Evolutionary conservation across 2,329 filamentous ascomycete genomes (phyloP).

Genomic region (Fusarium begoniae): DNA sequence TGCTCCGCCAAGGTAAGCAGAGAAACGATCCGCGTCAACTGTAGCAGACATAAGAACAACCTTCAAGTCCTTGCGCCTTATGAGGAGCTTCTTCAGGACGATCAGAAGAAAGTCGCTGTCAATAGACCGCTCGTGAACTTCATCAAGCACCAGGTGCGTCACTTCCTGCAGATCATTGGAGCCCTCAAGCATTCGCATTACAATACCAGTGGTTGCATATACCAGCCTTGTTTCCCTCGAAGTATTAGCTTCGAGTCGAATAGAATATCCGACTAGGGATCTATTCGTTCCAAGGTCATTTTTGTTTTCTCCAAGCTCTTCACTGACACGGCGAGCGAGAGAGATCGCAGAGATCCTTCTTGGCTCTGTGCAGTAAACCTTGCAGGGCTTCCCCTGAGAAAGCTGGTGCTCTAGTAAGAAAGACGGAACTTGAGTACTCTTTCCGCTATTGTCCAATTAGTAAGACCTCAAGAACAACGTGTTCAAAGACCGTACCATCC

Average conservation of each 20-base stretch:
- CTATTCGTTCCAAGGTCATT: conserved; percentile 82
- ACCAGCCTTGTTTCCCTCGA: conserved; percentile 84
- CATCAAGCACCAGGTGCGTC: conserved; percentile 94
- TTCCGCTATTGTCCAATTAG: conserved; percentile 66
- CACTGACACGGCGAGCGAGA: conserved; percentile 88
- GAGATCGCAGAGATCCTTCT: conserved; percentile 96
- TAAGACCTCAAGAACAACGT: background rate
- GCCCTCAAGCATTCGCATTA: conserved; percentile 97
- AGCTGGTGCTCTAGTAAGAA: conserved; percentile 93
- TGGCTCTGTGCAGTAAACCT: conserved; percentile 95
- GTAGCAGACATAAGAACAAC: conserved; percentile 98
- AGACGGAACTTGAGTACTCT: conserved; percentile 96
- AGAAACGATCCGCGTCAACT: conserved; percentile 91
- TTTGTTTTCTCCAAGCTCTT: conserved; percentile 88
- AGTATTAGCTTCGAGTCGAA: conserved; percentile 89
- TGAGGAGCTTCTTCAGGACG: conserved; percentile 84
- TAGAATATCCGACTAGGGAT: conserved; percentile 93
- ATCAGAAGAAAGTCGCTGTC: conserved; percentile 97
- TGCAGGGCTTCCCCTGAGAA: conserved; percentile 80
- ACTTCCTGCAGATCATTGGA: conserved; percentile 87
- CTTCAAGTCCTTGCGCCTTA: conserved; percentile 82
- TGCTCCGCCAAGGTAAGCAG: conserved; percentile 84
- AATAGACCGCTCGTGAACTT: conserved; percentile 95
- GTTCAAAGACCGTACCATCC: conserved; percentile 68
- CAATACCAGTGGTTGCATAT: conserved; percentile 90